Percentiles rank a stretch among this genome's conserved stretches.
Evolutionary conservation across 2,329 filamentous ascomycete species (phyloP).

Genomic region (Simplicillium aogashimaense): DNA sequence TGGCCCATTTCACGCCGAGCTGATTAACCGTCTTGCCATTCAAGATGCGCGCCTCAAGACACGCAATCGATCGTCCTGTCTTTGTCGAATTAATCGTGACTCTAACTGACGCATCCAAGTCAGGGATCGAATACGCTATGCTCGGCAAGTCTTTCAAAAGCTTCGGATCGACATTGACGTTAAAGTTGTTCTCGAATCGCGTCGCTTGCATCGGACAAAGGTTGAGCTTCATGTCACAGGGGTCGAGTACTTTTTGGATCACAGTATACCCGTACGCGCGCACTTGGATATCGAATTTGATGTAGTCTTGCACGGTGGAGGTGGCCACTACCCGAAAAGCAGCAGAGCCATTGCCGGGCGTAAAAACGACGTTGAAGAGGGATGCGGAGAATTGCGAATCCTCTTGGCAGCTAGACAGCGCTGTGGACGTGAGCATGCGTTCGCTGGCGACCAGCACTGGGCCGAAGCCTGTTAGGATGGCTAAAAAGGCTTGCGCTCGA

Average conservation of each 20-base stretch:
- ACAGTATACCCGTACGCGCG: conserved; percentile 32
- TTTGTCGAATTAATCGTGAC: too few species aligned
- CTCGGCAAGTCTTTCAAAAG: conserved; percentile 22
- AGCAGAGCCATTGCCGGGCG: conserved; percentile 62
- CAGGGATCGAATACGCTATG: too few species aligned
- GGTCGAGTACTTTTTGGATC: conserved; percentile 58
- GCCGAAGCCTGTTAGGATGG: too few species aligned
- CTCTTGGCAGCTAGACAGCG: conserved; percentile 73
- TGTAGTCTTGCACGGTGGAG: too few species aligned
- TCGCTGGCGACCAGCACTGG: conserved; percentile 44
- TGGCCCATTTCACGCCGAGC: conserved; percentile 78
- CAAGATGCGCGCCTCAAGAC: conserved; percentile 76
- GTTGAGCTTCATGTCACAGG: conserved; percentile 58
- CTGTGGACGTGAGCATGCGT: conserved; percentile 67
- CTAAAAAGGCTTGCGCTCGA: too few species aligned
- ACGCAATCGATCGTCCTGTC: conserved; percentile 53
- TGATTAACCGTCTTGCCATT: conserved; percentile 90
- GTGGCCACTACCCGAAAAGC: conserved; percentile 49
- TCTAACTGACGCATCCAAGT: too few species aligned
- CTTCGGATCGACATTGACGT: conserved; percentile 68
- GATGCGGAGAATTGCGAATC: conserved; percentile 81
- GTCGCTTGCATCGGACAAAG: conserved; percentile 45
- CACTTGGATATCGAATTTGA: too few species aligned
- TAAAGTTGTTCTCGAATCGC: conserved; percentile 75
- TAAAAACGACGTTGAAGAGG: conserved; percentile 77